A percentile compares a stretch with the other conserved stretches of the same genome.
Evolutionary conservation across 2,329 filamentous ascomycete genomes (phyloP).

Genomic region (Ilyonectria sp.): DNA sequence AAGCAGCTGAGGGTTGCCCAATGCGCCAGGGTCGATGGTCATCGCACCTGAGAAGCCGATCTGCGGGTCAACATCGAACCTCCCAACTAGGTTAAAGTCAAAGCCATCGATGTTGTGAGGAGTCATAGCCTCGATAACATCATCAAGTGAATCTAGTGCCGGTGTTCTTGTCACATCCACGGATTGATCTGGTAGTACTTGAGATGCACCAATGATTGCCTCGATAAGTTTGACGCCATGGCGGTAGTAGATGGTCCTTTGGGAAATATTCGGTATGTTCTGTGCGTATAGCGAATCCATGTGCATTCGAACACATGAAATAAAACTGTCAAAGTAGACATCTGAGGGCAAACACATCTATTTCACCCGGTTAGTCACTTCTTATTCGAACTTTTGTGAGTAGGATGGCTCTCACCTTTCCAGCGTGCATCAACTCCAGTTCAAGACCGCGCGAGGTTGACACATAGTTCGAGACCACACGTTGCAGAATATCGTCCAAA

Average conservation of each 20-base stretch:
- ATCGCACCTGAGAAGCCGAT: constrained; percentile 25
- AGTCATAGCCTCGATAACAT: constrained; percentile 39
- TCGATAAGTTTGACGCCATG: constrained; percentile 59
- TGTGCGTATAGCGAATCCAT: constrained; percentile 61
- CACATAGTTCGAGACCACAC: constrained; percentile 55
- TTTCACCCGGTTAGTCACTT: constrained; percentile 33
- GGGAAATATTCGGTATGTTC: constrained; percentile 35
- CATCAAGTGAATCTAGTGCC: constrained; percentile 35
- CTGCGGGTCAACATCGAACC: constrained; percentile 33
- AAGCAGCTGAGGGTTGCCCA: constrained; percentile 39
- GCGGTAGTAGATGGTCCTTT: constrained; percentile 60
- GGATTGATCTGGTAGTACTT: constrained; percentile 17
- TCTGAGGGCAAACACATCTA: constrained; percentile 56
- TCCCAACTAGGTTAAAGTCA: constrained; percentile 36
- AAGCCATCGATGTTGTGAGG: constrained; percentile 32
- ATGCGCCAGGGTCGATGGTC: constrained; percentile 31
- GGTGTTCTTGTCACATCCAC: constrained; percentile 22
- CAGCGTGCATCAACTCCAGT: constrained; percentile 65
- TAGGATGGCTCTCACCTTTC: constrained; percentile 61
- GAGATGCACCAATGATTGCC: constrained; percentile 51
- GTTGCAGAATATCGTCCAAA: constrained; percentile 55
- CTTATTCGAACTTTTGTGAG: not conserved
- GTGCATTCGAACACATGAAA: constrained; percentile 57
- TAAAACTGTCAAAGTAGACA: constrained; percentile 59
- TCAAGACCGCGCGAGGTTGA: constrained; percentile 64